Evolutionary conservation across 2,329 filamentous ascomycete genomes (phyloP), one percentile per base, ranked within the genome.

Genomic region (Xylaria sp.): DNA sequence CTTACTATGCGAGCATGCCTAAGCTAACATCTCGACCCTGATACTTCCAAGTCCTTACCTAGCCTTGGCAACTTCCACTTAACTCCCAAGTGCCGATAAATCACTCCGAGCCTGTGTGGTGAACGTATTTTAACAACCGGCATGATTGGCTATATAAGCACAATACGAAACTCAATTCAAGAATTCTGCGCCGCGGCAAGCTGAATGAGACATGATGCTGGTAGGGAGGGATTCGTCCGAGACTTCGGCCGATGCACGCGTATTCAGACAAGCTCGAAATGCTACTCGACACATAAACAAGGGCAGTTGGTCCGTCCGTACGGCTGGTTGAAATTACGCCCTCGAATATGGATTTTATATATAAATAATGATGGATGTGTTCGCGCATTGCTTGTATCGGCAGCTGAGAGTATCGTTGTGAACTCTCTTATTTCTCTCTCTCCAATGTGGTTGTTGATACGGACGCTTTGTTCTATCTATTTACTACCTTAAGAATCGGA

Each of bases 171-270:
- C n/a, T 32, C 16, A 42, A 21, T 65, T 50, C 2, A n/a, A 44
- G 6, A 2, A 18, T 3, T 53, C 10, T 42, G 9, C 27, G 35
- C 16, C 35, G n/a, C 35, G 21, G 55, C 21, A 25, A 48, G 53
- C 37, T 51, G 23, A 57, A 51, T 25, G 51, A 50, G 59, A 35
- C 16, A 68, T 60, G 23, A 18, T 42, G 13, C 9, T 13, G 65
- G 32, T 10, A 9, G 23, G 21, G 48, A 58, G 44, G 12, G 13
- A 10, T 35, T 69, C 50, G 62, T 63, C 69, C 62, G 62, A 35
- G 12, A 48, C 8, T 66, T 66, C 65, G 69, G 69, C 69, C 69
- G 69, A 63, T 27, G 44, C 18, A 32, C 42, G 47, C 23, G 12
- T 47, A 9, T 10, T 23, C 23, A 25, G 53, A 35, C 32, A 1